Conservation (phyloP, 73 alveolate genomes). For the Durusdinium trenchii region DNA sequence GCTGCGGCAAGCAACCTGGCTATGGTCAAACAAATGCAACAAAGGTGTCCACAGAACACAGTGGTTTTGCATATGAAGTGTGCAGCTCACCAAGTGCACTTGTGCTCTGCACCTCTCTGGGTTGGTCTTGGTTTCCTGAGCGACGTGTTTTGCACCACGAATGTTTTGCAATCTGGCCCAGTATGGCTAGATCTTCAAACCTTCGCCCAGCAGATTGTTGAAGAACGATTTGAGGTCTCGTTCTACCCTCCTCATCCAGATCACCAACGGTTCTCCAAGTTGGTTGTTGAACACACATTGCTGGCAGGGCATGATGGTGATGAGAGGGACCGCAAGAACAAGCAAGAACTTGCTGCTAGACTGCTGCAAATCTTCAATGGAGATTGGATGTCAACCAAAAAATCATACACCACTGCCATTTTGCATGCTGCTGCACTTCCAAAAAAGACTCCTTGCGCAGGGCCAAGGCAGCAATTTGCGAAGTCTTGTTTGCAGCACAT, state of each 20-base stretch:
- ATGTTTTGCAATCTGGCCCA: neutral
- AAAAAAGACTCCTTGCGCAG: neutral
- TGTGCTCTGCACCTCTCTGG: neutral
- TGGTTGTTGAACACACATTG: neutral
- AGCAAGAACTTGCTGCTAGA: neutral
- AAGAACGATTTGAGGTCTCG: neutral
- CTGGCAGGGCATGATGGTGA: neutral
- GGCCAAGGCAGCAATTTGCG: neutral
- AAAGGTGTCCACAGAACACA: neutral
- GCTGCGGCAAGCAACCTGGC: neutral
- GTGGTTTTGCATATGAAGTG: neutral
- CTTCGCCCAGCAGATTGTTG: neutral
- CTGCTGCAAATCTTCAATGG: neutral
- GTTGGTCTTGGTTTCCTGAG: neutral
- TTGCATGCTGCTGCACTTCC: neutral
- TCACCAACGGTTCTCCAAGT: neutral
- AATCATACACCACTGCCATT: neutral
- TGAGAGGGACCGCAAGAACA: neutral
- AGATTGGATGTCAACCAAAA: neutral
- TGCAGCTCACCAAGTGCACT: neutral
- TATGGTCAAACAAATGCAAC: neutral
- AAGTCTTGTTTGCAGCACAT: neutral
- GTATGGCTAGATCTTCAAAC: neutral
- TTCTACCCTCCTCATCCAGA: neutral
- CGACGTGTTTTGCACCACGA: neutral